Evolutionary conservation across 257 asterid species (phyloP), one percentile per base, ranked within the genome.

Genomic region (Solanum medicagineum): DNA sequence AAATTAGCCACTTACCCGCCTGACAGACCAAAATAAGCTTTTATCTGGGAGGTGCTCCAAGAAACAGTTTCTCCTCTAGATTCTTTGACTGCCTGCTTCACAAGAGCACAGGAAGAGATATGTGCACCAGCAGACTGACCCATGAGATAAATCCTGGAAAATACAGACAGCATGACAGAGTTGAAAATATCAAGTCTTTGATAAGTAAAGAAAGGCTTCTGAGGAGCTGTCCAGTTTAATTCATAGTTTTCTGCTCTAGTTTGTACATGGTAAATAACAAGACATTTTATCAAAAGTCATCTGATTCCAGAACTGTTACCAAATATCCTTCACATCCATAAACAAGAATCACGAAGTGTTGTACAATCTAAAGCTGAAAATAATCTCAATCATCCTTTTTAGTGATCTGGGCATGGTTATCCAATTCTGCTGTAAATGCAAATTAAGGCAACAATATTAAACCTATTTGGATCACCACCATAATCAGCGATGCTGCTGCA

Each of bases 121-220:
- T 97, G 99, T 49, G 99, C 99, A 85, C 99, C 99, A 83, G 99
- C 99, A 88, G 99, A 97, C 86, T 97, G 99, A 73, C 99, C 99
- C 98, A 93, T 91, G 65, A 97, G 89, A 90, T 94, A 97, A 49
- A 97, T 92, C 93, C 99, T 97, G 92, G 82, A 87, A 17, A 55
- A 79, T 79, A 16, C 26, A 49, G 16, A 75, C 9, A 4, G 81
- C 60, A 24, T 75, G 0, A 47, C 42, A 49, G 8, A 47, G 81
- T 75, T 75, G 65, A 16, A 53, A 53, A 26, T 51, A 53, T 53
- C 26, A 8, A 9, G 24, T 53, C 17, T 15, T 53, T 10, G 65
- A 17, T 26, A 5, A 16, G 49, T 53, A 79, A 5, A 51, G 22
- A 77, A 26, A 53, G 83, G 83, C 26, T 10, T 9, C 83, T 53